Base-by-base conservation (phyloP, 805 yeast species). In the Yarrowia phangngaensis region DNA sequence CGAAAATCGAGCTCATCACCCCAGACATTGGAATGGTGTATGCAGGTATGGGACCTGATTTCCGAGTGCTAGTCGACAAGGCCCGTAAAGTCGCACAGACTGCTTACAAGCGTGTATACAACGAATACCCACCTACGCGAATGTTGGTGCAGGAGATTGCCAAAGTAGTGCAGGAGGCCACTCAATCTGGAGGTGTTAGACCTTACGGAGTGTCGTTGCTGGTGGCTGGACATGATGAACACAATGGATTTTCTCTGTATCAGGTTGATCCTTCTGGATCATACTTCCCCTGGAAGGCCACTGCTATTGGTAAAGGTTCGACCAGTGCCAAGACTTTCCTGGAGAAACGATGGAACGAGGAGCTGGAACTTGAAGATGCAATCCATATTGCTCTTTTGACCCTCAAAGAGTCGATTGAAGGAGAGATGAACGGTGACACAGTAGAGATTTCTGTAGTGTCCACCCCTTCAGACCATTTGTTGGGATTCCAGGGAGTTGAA, bases 41-140 rank as follows among this genome's bases (percentile, higher is more conserved):
- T 68, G 76, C 95, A 6, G 99, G 99, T 14, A 89, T 92, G 97
- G 97, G 97, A 19, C 98, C 99, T 16, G 99, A 92, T 66, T 92
- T 84, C 71, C 76, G 99, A 56, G 95, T 92, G 12, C 75, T 92
- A 24, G 87, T 89, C 43, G 97, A 92, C 69, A 84, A 84, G 65
- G 87, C 97, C 8, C 79, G 99, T 60, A 89, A 87, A 66, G 80
- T 84, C 52, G 85, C 97, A 33, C 97, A 92, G 65, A 81, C 96
- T 16, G 78, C 83, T 61, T 92, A 92, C 69, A 89, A 90, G 70
- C 79, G 95, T 64, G 73, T 89, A 53, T 92, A 90, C 70, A 89
- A 90, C 64, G 97, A 92, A 67, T 86, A 92, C 67, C 99, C 98
- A 9, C 97, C 97, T 34, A 92, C 95, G 3, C 84, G 86, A 64